Conservation (phyloP, 345 rosid species). For the Abelmoschus esculentus region DNA sequence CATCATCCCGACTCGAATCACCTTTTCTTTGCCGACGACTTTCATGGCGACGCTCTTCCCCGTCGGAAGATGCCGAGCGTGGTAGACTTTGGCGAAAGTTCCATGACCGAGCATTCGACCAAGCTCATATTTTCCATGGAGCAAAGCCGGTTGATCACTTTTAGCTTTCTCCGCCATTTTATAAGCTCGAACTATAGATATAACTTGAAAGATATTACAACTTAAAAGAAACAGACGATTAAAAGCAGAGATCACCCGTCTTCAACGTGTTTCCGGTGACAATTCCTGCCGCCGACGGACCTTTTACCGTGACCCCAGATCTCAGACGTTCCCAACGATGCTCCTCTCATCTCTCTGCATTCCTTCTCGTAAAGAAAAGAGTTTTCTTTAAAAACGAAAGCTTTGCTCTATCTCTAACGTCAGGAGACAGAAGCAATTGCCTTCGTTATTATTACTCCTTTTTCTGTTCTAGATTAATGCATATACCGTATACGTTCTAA, state of each 20-base stretch:
- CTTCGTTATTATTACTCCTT: background rate
- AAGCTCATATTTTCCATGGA: conserved; percentile 80
- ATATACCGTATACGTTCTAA: too few species aligned
- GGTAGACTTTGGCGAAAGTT: conserved; percentile 85
- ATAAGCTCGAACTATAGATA: background rate
- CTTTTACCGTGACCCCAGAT: conserved; percentile 35
- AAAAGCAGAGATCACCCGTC: conserved; percentile 64
- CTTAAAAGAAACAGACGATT: background rate
- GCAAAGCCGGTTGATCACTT: conserved; percentile 27
- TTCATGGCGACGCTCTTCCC: conserved; percentile 81
- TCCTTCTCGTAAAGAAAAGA: conserved; percentile 21
- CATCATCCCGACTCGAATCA: conserved; percentile 76
- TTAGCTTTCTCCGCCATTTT: conserved; percentile 18
- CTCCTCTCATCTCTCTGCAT: conserved; percentile 72
- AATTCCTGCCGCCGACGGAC: conserved; percentile 70
- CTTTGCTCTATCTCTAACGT: background rate
- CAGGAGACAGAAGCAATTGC: background rate
- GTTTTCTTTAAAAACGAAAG: background rate
- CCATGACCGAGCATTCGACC: conserved; percentile 84
- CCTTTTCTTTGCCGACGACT: conserved; percentile 83
- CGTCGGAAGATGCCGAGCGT: conserved; percentile 41
- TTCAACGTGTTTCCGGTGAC: conserved; percentile 95
- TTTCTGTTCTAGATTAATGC: background rate
- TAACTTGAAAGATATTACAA: background rate
- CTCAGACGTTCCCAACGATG: conserved; percentile 39